Conservation (phyloP, 345 rosid genomes). For the Trapa incisa region DNA sequence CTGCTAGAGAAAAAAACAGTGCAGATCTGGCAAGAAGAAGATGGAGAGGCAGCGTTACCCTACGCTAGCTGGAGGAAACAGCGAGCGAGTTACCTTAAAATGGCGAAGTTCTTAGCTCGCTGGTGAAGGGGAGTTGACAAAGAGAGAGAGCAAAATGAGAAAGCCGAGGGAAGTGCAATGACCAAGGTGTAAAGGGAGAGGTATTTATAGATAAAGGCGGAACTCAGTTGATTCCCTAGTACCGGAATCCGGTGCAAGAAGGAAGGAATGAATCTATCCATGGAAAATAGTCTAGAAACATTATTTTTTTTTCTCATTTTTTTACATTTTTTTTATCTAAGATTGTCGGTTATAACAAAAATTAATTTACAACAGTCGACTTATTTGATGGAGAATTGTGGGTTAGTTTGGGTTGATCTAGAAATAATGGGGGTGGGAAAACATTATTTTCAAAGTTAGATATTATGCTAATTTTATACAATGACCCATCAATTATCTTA, state of each 20-base stretch:
- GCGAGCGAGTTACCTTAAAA: background rate
- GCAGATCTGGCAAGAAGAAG: background rate
- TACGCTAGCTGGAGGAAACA: background rate
- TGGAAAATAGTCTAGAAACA: too few relatives aligned
- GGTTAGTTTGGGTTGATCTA: too few relatives aligned
- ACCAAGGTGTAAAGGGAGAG: background rate
- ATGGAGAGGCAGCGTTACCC: background rate
- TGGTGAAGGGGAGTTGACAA: background rate
- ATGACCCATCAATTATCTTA: too few relatives aligned
- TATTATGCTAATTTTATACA: too few relatives aligned
- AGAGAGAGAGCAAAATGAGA: background rate
- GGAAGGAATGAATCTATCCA: too few relatives aligned
- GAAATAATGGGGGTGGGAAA: too few relatives aligned
- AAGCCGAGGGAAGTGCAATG: background rate
- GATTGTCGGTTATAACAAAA: background rate
- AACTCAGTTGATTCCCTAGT: background rate
- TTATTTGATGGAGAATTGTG: background rate
- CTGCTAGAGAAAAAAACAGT: background rate
- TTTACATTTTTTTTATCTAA: background rate
- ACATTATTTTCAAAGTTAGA: too few relatives aligned
- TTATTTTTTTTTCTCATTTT: too few relatives aligned
- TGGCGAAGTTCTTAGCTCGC: background rate
- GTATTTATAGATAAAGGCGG: slow-evolving; percentile 7
- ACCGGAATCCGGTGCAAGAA: background rate
- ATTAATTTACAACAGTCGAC: too few relatives aligned